Conservation (phyloP, 305 asterid species). For the Salvia sclarea region DNA sequence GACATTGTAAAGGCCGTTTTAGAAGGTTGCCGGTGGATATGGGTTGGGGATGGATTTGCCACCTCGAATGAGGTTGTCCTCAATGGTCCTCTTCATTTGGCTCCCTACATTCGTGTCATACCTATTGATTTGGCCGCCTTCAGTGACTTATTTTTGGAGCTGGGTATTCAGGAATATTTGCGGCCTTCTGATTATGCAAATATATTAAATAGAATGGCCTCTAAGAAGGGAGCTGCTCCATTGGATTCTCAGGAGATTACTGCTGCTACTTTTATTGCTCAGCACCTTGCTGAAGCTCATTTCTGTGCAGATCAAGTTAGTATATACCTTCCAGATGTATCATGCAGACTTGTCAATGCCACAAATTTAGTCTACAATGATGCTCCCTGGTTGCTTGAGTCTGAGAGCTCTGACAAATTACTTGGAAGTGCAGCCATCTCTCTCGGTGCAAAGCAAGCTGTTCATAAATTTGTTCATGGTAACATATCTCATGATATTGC, state of each 20-base stretch:
- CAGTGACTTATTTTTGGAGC: slow-evolving; percentile 82
- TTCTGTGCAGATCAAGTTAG: slow-evolving; percentile 54
- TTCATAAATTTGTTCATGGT: slow-evolving; percentile 85
- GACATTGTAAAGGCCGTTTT: slow-evolving; percentile 90
- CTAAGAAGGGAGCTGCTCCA: slow-evolving; percentile 66
- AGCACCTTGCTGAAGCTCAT: slow-evolving; percentile 87
- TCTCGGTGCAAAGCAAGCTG: slow-evolving; percentile 57
- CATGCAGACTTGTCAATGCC: slow-evolving; percentile 70
- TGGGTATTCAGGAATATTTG: slow-evolving; percentile 78
- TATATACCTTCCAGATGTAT: slow-evolving; percentile 83
- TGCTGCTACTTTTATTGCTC: slow-evolving; percentile 87
- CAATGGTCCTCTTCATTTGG: slow-evolving; percentile 93
- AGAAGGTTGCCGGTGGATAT: slow-evolving; percentile 95
- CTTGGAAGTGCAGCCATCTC: slow-evolving; percentile 52
- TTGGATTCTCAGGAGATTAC: slow-evolving; percentile 77
- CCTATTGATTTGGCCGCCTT: slow-evolving; percentile 93
- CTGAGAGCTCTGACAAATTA: slow-evolving; percentile 63
- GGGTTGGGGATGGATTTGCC: slow-evolving; percentile 99
- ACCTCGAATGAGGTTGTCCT: slow-evolving; percentile 90
- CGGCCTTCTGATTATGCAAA: slow-evolving; percentile 81
- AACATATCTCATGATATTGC: slow-evolving; percentile 96
- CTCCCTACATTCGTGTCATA: slow-evolving; percentile 91
- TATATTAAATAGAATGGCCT: slow-evolving; percentile 77
- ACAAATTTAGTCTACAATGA: slow-evolving; percentile 80
- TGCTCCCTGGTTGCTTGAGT: slow-evolving; percentile 97